Evolutionary conservation across 2,329 filamentous ascomycete genomes (phyloP).

Genomic region (Penicillium sp.): DNA sequence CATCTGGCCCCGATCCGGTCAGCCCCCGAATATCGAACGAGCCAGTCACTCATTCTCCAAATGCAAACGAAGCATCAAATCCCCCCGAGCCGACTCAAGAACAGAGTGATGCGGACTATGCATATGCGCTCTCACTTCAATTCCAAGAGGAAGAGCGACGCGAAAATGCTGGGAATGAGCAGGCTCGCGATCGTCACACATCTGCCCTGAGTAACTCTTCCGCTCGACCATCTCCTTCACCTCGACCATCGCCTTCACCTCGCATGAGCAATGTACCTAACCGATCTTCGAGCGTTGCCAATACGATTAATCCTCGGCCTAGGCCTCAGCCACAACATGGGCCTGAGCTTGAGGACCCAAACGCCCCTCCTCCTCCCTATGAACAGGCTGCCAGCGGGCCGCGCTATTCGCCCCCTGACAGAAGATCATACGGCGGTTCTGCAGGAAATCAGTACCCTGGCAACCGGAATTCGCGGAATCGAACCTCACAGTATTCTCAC

Average conservation of each 20-base stretch:
- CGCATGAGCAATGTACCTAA: constrained; percentile 17
- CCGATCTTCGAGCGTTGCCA: constrained; percentile 25
- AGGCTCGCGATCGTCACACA: constrained; percentile 20
- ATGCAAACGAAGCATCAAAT: constrained; percentile 14
- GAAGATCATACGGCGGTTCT: constrained; percentile 38
- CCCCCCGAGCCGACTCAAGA: constrained; percentile 55
- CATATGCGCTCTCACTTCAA: constrained; percentile 85
- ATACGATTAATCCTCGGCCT: constrained; percentile 16
- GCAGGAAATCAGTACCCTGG: constrained; percentile 23
- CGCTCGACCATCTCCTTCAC: constrained; percentile 8
- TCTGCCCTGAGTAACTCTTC: constrained; percentile 24
- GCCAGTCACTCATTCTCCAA: constrained; percentile 7
- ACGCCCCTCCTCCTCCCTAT: constrained; percentile 62
- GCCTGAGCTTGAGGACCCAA: constrained; percentile 45
- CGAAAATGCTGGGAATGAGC: constrained; percentile 51
- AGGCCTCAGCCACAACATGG: constrained; percentile 13
- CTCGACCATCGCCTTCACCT: constrained; percentile 11
- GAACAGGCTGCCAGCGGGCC: constrained; percentile 61
- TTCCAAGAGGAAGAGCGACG: constrained; percentile 89
- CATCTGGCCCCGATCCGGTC: constrained; percentile 33
- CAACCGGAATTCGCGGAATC: constrained; percentile 12
- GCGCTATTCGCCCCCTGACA: constrained; percentile 54
- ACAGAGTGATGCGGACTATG: constrained; percentile 69
- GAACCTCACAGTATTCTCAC: constrained; percentile 5
- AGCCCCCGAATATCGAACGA: constrained; percentile 31